These are phyloP conservation scores for Sesbania bispinosa DNA, from an alignment of 306 rosid species.

Conservation along the genomic window DNA sequence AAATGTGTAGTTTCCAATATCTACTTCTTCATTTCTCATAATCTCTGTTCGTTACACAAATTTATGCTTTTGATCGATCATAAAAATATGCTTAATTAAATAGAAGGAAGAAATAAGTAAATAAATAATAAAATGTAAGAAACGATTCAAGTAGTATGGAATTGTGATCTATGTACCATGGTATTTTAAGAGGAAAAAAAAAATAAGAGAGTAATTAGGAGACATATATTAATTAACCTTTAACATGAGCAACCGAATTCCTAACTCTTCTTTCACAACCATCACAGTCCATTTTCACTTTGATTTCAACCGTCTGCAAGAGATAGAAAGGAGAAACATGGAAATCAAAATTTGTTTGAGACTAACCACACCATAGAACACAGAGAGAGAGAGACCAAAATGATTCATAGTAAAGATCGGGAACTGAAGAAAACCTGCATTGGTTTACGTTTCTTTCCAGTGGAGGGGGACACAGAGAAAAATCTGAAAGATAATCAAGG, in stretches of 20 bases:
- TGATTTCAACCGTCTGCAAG: slow-evolving; percentile 39
- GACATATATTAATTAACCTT: slow-evolving; percentile 26
- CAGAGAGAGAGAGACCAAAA: too few species aligned
- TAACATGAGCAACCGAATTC: slow-evolving; percentile 38
- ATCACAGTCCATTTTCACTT: slow-evolving; percentile 53
- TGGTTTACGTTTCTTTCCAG: slow-evolving; percentile 57
- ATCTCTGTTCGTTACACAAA: background rate
- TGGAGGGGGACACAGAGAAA: slow-evolving; percentile 31
- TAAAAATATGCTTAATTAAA: background rate
- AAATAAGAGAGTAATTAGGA: too few species aligned
- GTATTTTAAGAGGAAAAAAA: too few species aligned
- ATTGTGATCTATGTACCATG: too few species aligned
- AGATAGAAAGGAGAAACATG: background rate
- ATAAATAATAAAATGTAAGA: too few species aligned
- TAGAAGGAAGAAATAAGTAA: too few species aligned
- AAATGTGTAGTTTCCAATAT: background rate
- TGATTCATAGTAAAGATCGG: too few species aligned
- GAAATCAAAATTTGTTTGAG: background rate
- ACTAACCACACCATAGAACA: background rate
- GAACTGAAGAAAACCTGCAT: slow-evolving; percentile 81
- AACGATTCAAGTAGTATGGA: too few species aligned
- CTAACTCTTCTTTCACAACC: slow-evolving; percentile 52
- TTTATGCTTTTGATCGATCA: background rate
- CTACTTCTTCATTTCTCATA: background rate
- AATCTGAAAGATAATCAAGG: slow-evolving; percentile 52